Evolutionary conservation across 305 asterid genomes (phyloP).

Genomic region (Petunia hybrid): DNA sequence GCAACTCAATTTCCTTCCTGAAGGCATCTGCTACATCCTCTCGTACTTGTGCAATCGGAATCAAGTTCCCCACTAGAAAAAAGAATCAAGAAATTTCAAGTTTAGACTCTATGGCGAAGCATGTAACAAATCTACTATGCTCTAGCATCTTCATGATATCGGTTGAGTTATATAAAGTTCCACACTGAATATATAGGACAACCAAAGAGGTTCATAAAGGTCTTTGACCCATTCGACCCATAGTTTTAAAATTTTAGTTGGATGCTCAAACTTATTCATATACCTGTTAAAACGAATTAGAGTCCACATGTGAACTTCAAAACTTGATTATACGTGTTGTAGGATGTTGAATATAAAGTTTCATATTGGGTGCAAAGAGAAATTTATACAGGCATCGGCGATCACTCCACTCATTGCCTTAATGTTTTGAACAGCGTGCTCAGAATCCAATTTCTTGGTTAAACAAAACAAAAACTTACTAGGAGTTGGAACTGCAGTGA

Average conservation of each 20-base stretch:
- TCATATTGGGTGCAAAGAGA: neutral
- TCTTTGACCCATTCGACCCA: neutral
- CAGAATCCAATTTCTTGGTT: neutral
- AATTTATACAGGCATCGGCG: neutral
- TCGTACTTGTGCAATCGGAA: conserved; percentile 74
- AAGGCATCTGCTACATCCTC: conserved; percentile 77
- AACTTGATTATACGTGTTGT: neutral
- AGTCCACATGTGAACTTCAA: neutral
- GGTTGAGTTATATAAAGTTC: neutral
- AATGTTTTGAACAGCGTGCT: neutral
- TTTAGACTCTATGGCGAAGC: neutral
- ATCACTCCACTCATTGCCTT: neutral
- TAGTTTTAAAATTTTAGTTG: neutral
- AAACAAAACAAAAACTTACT: conserved; percentile 55
- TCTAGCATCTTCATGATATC: neutral
- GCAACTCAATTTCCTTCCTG: conserved; percentile 73
- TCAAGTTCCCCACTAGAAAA: conserved; percentile 74
- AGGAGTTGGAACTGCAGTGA: conserved; percentile 71
- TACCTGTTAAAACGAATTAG: neutral
- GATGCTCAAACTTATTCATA: neutral
- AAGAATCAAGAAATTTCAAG: neutral
- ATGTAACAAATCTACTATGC: neutral
- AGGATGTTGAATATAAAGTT: neutral
- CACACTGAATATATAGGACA: neutral
- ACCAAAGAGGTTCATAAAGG: neutral